Conservation (phyloP, 768 basidiomycete genomes). For the Rhodotorula graminis region DNA sequence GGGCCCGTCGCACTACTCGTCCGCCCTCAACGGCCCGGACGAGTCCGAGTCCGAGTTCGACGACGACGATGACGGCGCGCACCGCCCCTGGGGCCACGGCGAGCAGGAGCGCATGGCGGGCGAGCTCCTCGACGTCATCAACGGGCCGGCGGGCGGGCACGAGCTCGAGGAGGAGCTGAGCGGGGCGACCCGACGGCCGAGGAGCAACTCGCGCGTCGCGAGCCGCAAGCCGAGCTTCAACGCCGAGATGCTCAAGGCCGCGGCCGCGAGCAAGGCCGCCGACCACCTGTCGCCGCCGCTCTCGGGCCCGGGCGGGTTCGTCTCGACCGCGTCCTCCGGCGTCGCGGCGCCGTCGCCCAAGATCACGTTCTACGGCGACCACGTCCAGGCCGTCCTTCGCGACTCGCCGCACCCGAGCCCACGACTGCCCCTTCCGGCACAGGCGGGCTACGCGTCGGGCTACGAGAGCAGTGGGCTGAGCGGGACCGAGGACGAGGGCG, state of each 20-base stretch:
- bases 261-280: not conserved
- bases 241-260: not conserved
- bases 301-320: not conserved
- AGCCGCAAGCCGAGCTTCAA: slow-evolving; percentile 10
- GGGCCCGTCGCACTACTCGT: slow-evolving; percentile 17
- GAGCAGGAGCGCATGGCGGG: slow-evolving; percentile 36
- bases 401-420: not conserved
- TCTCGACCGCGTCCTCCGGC: not conserved
- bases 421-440: not conserved
- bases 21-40: slow-evolving; percentile 18
- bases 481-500: slow-evolving; percentile 5
- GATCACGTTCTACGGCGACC: slow-evolving; percentile 16
- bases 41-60: slow-evolving; percentile 36
- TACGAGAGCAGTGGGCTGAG: slow-evolving; percentile 13
- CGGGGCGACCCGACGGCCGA: slow-evolving; percentile 26
- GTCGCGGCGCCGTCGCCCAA: not conserved
- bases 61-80: slow-evolving; percentile 15
- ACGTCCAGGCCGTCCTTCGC: slow-evolving; percentile 9
- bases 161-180: slow-evolving; percentile 38
- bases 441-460: not conserved
- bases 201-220: slow-evolving; percentile 22
- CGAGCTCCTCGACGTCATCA: slow-evolving; percentile 36
- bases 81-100: slow-evolving; percentile 23
- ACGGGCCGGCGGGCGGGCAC: slow-evolving; percentile 13
- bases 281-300: not conserved